Evolutionary conservation across 2,329 filamentous ascomycete species (phyloP).

Genomic region (Juglanconis sp.): DNA sequence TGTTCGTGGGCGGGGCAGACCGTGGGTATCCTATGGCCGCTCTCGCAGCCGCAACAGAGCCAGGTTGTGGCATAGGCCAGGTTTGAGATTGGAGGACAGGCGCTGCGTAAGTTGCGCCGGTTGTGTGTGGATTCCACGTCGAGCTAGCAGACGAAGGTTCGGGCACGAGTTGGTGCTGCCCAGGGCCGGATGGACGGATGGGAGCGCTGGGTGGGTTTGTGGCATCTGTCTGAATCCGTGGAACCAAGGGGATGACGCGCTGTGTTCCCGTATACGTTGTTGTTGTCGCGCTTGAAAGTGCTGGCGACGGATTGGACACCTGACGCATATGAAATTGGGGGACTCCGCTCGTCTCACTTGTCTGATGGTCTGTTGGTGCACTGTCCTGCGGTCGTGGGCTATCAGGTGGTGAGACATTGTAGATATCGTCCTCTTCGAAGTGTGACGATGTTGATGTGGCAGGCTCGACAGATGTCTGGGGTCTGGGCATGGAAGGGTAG

Average conservation of each 20-base stretch:
- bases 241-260: conserved; percentile 18
- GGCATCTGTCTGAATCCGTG: conserved; percentile 20
- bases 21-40: conserved; percentile 34
- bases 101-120: conserved; percentile 26
- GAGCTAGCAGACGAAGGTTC: conserved; percentile 8
- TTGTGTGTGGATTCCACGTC: conserved; percentile 20
- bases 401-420: conserved; percentile 45
- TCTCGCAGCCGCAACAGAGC: conserved; percentile 22
- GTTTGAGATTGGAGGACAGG: conserved; percentile 33
- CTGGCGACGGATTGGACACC: conserved; percentile 6
- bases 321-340: background rate
- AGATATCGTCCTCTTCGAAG: conserved; percentile 37
- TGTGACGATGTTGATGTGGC: background rate
- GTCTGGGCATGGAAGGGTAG: conserved; percentile 29
- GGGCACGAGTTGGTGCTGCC: background rate
- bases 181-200: conserved; percentile 18
- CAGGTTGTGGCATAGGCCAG: conserved; percentile 41
- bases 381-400: conserved; percentile 31
- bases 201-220: conserved; percentile 19
- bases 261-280: conserved; percentile 18
- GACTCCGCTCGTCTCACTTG: conserved; percentile 14
- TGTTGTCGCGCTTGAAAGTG: conserved; percentile 12
- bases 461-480: conserved; percentile 9
- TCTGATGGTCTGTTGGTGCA: conserved; percentile 15
- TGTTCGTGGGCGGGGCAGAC: conserved; percentile 36